phyloP scores from a whole-genome alignment of 257 asterid genomes.

The Fraxinus excelsior region DNA sequence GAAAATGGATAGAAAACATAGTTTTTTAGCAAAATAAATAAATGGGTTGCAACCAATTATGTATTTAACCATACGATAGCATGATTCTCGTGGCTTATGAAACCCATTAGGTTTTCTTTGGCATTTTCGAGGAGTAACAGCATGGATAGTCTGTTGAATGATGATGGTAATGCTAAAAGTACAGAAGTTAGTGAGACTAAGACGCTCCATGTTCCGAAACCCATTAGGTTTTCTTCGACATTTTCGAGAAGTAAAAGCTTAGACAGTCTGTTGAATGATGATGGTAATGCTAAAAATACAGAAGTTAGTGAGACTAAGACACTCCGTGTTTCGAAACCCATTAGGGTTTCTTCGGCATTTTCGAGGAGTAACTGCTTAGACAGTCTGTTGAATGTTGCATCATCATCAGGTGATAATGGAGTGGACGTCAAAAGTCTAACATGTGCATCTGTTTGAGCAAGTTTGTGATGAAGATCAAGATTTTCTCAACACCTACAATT shows the following conservation, averaged over 20 bases:
- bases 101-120: constrained; percentile 47
- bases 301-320: constrained; percentile 27
- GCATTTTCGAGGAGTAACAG: constrained; percentile 39
- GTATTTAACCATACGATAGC: too few species aligned
- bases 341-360: constrained; percentile 38
- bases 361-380: constrained; percentile 42
- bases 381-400: constrained; percentile 35
- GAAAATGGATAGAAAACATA: too few species aligned
- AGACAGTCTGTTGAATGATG: constrained; percentile 37
- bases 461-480: constrained; percentile 22
- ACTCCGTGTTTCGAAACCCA: constrained; percentile 47
- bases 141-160: constrained; percentile 39
- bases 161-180: background rate
- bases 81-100: too few species aligned
- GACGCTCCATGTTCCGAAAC: constrained; percentile 48
- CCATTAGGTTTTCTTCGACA: constrained; percentile 42
- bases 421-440: background rate
- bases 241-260: constrained; percentile 40
- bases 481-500: constrained; percentile 13
- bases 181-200: constrained; percentile 15
- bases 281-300: background rate
- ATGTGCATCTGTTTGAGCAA: constrained; percentile 40
- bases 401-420: constrained; percentile 34
- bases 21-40: too few species aligned
- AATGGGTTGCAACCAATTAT: too few species aligned